Conservation (phyloP, 2,329 filamentous ascomycete genomes). For the Penicillium sp. region DNA sequence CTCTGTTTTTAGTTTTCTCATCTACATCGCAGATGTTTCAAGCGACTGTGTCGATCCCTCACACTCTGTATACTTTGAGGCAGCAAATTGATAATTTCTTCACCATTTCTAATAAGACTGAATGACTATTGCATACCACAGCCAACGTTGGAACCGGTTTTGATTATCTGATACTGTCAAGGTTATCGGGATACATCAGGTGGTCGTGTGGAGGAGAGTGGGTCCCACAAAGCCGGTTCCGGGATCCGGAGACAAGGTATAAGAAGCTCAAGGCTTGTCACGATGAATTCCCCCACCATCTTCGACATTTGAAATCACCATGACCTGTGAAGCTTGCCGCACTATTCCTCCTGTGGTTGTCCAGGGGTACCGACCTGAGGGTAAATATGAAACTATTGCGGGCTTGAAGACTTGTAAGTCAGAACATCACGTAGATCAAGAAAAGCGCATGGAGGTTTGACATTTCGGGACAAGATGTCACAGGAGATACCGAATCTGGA, state of each 20-base stretch:
- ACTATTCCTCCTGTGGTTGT: constrained; percentile 53
- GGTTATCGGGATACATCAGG: neutral
- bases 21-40: neutral
- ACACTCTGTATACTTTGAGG: neutral
- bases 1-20: neutral
- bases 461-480: constrained; percentile 15
- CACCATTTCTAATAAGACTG: neutral
- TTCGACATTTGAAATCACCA: constrained; percentile 1
- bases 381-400: constrained; percentile 57
- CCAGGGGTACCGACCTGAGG: constrained; percentile 57
- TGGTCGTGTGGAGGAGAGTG: neutral
- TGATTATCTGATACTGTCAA: neutral
- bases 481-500: constrained; percentile 53
- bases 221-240: constrained; percentile 3
- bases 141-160: neutral
- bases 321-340: constrained; percentile 35
- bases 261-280: neutral
- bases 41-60: neutral
- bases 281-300: neutral
- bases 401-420: constrained; percentile 55
- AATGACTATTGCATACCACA: neutral
- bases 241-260: neutral
- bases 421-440: constrained; percentile 20
- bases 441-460: constrained; percentile 49
- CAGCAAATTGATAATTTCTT: neutral